A percentile compares a stretch with the other conserved stretches of the same genome.
Evolutionary conservation across 352 stramenopile genomes (phyloP).

Genomic region (Thalassiosira allenii): DNA sequence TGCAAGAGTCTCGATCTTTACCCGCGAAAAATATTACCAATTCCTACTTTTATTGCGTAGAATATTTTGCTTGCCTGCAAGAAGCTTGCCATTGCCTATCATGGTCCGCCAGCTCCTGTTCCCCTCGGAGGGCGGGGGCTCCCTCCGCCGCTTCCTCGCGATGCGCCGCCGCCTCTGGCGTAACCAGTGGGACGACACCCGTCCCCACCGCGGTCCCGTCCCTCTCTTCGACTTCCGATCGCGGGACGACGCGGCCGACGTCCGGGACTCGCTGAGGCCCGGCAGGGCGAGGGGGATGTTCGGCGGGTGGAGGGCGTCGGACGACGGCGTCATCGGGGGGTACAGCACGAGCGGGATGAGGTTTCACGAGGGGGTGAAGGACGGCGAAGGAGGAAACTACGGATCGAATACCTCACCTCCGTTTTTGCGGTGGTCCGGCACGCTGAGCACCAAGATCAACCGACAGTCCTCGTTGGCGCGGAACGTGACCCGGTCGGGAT

Average conservation of each 20-base stretch:
- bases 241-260: constrained; percentile 71
- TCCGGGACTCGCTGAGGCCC: constrained; percentile 30
- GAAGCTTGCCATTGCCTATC: too few relatives aligned
- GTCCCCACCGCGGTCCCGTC: constrained; percentile 59
- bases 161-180: constrained; percentile 32
- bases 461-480: constrained; percentile 45
- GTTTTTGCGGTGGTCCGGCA: constrained; percentile 80
- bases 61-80: too few relatives aligned
- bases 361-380: constrained; percentile 23
- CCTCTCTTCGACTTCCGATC: constrained; percentile 78
- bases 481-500: constrained; percentile 71
- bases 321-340: constrained; percentile 83
- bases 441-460: constrained; percentile 69
- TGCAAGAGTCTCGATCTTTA: too few relatives aligned
- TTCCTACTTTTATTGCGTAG: too few relatives aligned
- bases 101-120: constrained; percentile 46
- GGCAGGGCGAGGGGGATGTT: constrained; percentile 22
- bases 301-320: constrained; percentile 72
- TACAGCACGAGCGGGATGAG: constrained; percentile 63
- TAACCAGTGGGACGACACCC: constrained; percentile 37
- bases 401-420: constrained; percentile 30
- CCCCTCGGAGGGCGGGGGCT: constrained; percentile 42
- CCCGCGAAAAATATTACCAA: too few relatives aligned
- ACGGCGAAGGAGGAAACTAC: constrained; percentile 18
- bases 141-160: constrained; percentile 45